Evolutionary conservation across 1,284 basidiomycete species (phyloP).

Genomic region (Ganoderma meredithae): DNA sequence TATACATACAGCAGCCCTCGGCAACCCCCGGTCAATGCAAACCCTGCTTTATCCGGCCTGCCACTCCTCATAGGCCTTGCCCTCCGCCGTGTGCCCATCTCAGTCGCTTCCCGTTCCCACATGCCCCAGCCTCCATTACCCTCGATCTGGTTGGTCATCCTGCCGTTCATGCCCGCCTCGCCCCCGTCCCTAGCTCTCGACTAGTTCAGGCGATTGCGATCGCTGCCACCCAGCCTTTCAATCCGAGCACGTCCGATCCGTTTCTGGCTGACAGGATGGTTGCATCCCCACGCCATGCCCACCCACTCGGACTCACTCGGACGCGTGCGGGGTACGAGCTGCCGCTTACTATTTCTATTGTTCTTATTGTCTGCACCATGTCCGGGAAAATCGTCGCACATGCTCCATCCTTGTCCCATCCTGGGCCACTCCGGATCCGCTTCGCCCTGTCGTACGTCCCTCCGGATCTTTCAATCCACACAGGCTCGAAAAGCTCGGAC

Average conservation of each 20-base stretch:
- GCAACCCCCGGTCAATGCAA: conserved; percentile 22
- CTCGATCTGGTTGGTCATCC: not conserved
- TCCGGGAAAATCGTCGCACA: not conserved
- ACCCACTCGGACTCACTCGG: not conserved
- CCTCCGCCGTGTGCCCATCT: not conserved
- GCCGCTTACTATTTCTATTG: not conserved
- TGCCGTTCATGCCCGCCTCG: not conserved
- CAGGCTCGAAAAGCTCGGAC: conserved; percentile 9
- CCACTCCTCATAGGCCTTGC: not conserved
- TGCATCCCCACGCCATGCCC: not conserved
- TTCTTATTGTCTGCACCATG: not conserved
- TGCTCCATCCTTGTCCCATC: not conserved
- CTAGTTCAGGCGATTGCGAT: not conserved
- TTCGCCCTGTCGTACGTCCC: not conserved
- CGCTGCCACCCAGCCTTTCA: not conserved
- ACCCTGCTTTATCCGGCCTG: conserved; percentile 17
- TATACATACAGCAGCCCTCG: conserved; percentile 29
- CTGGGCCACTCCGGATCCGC: not conserved
- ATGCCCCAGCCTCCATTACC: not conserved
- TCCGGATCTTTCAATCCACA: not conserved
- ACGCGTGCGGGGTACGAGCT: not conserved
- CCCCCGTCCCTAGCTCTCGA: not conserved
- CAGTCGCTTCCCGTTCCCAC: not conserved
- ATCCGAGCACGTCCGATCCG: conserved; percentile 1
- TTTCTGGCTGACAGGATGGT: not conserved